A percentile compares a stretch with the other conserved stretches of the same genome.
phyloP scores from a whole-genome alignment of 495 filamentous ascomycete species.

The Hypoxylon perforatum region DNA sequence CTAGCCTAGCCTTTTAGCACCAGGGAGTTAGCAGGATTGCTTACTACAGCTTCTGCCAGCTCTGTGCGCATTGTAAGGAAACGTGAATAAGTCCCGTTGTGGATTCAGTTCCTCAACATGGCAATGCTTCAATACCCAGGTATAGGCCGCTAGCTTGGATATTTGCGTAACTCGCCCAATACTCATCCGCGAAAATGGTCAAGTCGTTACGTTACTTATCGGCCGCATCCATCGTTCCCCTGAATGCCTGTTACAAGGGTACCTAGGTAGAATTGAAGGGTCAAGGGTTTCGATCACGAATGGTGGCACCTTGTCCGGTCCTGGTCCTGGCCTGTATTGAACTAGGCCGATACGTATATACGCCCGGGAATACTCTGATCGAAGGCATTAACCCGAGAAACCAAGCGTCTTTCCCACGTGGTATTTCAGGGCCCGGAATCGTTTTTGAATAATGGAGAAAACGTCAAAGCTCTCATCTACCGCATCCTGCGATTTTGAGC shows the following conservation, averaged over 20 bases:
- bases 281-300: neutral
- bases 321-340: neutral
- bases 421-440: neutral
- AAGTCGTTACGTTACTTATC: neutral
- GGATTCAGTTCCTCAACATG: neutral
- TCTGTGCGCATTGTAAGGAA: neutral
- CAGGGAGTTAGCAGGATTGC: conserved; percentile 15
- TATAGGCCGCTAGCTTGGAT: neutral
- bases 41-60: conserved; percentile 16
- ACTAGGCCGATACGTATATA: neutral
- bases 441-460: neutral
- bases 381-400: conserved; percentile 1
- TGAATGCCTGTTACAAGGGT: neutral
- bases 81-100: neutral
- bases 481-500: conserved; percentile 16
- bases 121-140: no score
- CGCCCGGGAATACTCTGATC: neutral
- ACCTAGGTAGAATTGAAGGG: neutral
- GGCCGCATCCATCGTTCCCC: neutral
- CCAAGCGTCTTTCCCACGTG: conserved; percentile 5
- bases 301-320: neutral
- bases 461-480: conserved; percentile 16
- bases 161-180: neutral
- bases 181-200: neutral
- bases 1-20: neutral